Evolutionary conservation across 139 green algal genomes (phyloP).

Genomic region (Closterium sp.): DNA sequence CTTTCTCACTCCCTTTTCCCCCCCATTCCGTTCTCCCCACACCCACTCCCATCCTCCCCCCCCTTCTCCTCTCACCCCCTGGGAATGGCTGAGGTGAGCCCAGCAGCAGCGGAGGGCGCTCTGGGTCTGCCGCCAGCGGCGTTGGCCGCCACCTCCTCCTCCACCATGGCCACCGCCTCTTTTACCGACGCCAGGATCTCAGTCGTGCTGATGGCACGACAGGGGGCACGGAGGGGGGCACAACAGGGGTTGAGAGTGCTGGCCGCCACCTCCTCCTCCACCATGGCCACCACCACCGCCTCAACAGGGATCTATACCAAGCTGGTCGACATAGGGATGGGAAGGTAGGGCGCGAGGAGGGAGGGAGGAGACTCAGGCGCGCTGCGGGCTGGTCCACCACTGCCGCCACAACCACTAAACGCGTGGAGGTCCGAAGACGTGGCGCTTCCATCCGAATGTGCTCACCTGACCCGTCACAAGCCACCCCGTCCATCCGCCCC

Average conservation of each 20-base stretch:
- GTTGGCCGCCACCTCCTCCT: slow-evolving; percentile 40
- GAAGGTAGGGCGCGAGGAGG: not conserved
- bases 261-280: no score
- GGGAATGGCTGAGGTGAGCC: not conserved
- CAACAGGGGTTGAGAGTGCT: no score
- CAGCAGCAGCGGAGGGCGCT: not conserved
- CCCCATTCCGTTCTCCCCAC: not conserved
- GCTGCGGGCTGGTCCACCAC: no score
- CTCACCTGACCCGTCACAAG: no score
- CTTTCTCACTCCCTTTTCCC: no score
- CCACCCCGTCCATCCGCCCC: not conserved
- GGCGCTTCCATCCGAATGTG: no score
- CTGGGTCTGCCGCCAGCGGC: not conserved
- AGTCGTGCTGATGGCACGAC: slow-evolving; percentile 61
- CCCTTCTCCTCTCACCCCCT: not conserved
- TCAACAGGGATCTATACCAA: no score
- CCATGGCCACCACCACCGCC: no score
- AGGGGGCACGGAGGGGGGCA: no score
- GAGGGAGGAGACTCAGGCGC: not conserved
- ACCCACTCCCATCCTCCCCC: not conserved
- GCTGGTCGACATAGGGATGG: no score
- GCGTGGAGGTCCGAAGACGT: no score
- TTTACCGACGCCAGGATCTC: slow-evolving; percentile 61
- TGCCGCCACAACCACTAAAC: no score
- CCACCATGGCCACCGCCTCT: slow-evolving; percentile 48